Evolutionary conservation across 768 basidiomycete species (phyloP).

Genomic region (Podaxis sp.): DNA sequence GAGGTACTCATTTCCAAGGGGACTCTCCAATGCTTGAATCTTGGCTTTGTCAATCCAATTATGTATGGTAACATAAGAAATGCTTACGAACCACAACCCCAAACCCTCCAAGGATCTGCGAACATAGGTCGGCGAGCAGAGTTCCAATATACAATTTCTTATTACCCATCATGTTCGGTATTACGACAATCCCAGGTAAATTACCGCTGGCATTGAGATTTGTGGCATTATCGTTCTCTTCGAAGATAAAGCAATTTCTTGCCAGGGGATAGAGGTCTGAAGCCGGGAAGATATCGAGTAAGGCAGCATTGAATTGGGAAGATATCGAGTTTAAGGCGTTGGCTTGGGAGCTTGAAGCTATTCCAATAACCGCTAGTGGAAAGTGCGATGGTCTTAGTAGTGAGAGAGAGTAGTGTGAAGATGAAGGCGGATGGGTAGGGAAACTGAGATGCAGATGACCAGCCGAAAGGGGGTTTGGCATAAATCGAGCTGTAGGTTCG

Average conservation of each 20-base stretch:
- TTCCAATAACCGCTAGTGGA: constrained; percentile 85
- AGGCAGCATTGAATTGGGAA: constrained; percentile 62
- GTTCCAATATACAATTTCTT: constrained; percentile 88
- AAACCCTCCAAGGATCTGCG: constrained; percentile 83
- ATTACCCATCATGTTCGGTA: constrained; percentile 85
- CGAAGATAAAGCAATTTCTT: constrained; percentile 83
- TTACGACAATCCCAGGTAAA: constrained; percentile 67
- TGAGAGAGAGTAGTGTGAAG: constrained; percentile 63
- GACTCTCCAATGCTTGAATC: constrained; percentile 80
- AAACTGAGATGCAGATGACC: constrained; percentile 83
- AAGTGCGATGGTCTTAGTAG: constrained; percentile 81
- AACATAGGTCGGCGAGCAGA: constrained; percentile 85
- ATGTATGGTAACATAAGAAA: background rate
- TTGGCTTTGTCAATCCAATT: constrained; percentile 29
- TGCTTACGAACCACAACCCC: constrained; percentile 68
- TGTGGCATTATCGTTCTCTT: constrained; percentile 61
- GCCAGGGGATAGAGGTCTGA: constrained; percentile 75
- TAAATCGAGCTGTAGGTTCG: constrained; percentile 60
- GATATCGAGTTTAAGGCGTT: constrained; percentile 54
- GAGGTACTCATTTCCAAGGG: constrained; percentile 82
- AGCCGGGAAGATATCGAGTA: constrained; percentile 67
- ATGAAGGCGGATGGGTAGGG: constrained; percentile 71
- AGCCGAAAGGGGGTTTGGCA: constrained; percentile 72
- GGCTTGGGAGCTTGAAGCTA: constrained; percentile 66
- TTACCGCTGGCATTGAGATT: constrained; percentile 57